Percentiles rank a stretch among this genome's conserved stretches.
These are phyloP conservation scores for Lasiosphaeria miniovina DNA, from an alignment of 495 filamentous ascomycete species.

Conservation along the genomic window DNA sequence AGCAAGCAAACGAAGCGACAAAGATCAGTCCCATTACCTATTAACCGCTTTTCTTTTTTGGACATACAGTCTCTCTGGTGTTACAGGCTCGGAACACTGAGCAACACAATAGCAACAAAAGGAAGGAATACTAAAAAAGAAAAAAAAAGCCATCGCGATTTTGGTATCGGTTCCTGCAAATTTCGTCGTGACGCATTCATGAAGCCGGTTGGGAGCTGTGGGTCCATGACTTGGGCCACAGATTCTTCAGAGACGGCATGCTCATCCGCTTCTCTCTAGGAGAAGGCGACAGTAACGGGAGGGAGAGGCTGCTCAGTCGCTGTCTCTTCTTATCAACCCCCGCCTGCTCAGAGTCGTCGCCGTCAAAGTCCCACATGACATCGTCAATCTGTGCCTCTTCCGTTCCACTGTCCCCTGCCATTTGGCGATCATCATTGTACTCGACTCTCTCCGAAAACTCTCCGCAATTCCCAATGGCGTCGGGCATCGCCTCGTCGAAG, in stretches of 20 bases:
- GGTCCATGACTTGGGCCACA: slow-evolving; percentile 19
- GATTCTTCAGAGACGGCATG: slow-evolving; percentile 24
- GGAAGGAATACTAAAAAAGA: no score
- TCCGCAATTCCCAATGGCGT: not conserved
- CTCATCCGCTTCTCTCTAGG: slow-evolving; percentile 30
- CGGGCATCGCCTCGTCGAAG: not conserved
- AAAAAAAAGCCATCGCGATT: no score
- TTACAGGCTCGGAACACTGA: no score
- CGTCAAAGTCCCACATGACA: not conserved
- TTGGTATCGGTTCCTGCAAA: no score
- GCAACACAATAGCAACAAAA: no score
- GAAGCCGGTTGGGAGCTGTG: slow-evolving; percentile 7
- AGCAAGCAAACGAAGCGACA: no score
- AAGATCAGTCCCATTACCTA: no score
- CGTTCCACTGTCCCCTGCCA: slow-evolving; percentile 2
- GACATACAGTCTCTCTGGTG: no score
- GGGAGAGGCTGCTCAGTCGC: slow-evolving; percentile 5
- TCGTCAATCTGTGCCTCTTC: not conserved
- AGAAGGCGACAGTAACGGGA: slow-evolving; percentile 7
- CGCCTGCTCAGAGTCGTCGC: slow-evolving; percentile 1
- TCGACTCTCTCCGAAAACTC: not conserved
- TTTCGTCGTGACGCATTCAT: not conserved
- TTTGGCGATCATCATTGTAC: not conserved
- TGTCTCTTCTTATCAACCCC: slow-evolving; percentile 5
- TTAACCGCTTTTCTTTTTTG: no score